Evolutionary conservation across 2,329 filamentous ascomycete genomes (phyloP).

Genomic region (Hypoxylon rubiginosum): DNA sequence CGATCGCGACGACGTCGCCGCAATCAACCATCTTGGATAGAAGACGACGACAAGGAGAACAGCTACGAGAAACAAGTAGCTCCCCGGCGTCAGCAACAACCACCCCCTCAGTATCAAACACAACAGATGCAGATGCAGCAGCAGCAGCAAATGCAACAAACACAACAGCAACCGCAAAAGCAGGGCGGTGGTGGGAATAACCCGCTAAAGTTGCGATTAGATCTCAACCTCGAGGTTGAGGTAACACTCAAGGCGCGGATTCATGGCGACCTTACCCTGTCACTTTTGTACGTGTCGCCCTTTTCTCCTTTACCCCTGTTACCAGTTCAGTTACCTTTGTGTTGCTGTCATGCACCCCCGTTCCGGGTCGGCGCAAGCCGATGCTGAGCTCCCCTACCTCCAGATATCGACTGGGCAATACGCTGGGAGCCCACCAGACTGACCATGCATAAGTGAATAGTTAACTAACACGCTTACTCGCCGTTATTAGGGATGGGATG

Average conservation of each 20-base stretch:
- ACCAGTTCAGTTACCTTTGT: neutral
- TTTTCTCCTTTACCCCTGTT: neutral
- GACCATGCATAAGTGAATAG: constrained; percentile 39
- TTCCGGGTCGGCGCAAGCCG: constrained; percentile 5
- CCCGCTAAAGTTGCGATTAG: constrained; percentile 79
- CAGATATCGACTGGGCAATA: constrained; percentile 11
- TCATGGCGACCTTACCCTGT: constrained; percentile 84
- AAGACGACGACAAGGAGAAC: constrained; percentile 47
- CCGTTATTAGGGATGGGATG: constrained; percentile 41
- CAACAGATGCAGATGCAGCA: constrained; percentile 41
- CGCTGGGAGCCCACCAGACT: constrained; percentile 28
- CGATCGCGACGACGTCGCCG: constrained; percentile 49
- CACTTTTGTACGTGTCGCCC: constrained; percentile 66
- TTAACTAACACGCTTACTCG: constrained; percentile 40
- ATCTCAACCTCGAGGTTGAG: constrained; percentile 86
- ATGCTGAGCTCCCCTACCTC: too few relatives aligned
- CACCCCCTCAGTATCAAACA: constrained; percentile 39
- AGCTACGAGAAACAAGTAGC: constrained; percentile 49
- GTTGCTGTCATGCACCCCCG: neutral
- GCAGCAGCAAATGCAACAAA: constrained; percentile 42
- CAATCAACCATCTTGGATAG: constrained; percentile 50
- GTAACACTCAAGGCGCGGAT: constrained; percentile 89
- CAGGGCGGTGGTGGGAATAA: constrained; percentile 63
- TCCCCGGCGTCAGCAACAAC: constrained; percentile 39
- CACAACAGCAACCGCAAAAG: constrained; percentile 44